Base-by-base conservation (phyloP, 192 early-diverging fungal species). In the Geranomyces michiganensis region DNA sequence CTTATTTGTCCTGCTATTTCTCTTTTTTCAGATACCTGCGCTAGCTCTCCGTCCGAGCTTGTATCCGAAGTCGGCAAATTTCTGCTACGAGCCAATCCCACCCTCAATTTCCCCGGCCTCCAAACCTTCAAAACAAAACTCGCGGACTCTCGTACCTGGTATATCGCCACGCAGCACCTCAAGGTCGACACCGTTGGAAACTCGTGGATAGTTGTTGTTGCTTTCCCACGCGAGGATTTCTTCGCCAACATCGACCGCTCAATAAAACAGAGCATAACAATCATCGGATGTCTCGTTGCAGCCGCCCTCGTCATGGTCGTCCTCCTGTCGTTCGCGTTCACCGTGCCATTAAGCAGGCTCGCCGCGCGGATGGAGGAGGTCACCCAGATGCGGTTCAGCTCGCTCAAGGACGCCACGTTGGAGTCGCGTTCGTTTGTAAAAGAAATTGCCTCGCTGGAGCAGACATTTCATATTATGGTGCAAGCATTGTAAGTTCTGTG, bases 391-490 rank as follows among this genome's bases (percentile, higher is more conserved):
- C 49, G 30, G 7, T 67, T 67, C 31, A 53, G 48, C 49, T 2
- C 47, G 24, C 65, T 67, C 6, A 22, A 51, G 7, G 21, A 55
- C 15, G 22, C 8, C 2, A 14, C 17, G 2, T 31, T 67, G 48
- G 29, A 48, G 30, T 9, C 24, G 4, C 4, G 65, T 2, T 51
- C 24, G 24, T 30, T 53, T 47, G 30, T 67, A 5, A 1, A 21
- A 3, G 65, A 67, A 32, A 67, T 67, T 21, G 45, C 47, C 2
- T 8, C 2, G 3, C 9, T 67, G 48, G 65, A 67, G 22, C 10
- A 67, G 19, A 67, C 45, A 30, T 67, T 67, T 47, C 65, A 67
- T 13, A 53, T 55, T 47, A 67, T 67, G 65, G 65, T 67, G 9
- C 46, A 67, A 31, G 65, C 65, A 29, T 67, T 67, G 62, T 64